Evolutionary conservation across 2,329 filamentous ascomycete species (phyloP).

Genomic region (Aureobasidium sp.): DNA sequence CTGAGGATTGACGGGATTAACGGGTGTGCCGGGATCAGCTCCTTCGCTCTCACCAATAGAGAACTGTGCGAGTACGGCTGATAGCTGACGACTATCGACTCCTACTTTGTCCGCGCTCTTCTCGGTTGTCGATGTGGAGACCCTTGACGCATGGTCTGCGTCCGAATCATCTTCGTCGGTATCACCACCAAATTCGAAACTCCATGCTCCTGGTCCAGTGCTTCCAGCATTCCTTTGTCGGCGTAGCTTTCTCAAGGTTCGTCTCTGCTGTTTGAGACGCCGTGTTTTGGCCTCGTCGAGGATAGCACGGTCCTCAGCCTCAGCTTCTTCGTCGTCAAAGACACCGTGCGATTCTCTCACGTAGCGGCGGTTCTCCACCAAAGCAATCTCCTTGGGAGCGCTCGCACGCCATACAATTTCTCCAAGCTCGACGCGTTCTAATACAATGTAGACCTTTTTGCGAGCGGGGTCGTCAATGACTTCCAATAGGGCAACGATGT

Average conservation of each 20-base stretch:
- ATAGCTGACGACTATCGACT: constrained; percentile 1
- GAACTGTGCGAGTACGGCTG: constrained; percentile 7
- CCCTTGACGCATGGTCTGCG: constrained; percentile 28
- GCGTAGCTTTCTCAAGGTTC: constrained; percentile 30
- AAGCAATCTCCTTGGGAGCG: constrained; percentile 72
- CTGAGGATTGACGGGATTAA: constrained; percentile 4
- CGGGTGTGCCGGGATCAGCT: constrained; percentile 14
- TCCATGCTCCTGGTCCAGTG: constrained; percentile 62
- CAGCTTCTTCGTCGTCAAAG: constrained; percentile 34
- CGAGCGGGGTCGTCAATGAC: constrained; percentile 95
- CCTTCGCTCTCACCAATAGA: constrained; percentile 3
- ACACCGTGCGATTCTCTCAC: constrained; percentile 57
- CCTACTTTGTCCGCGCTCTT: constrained; percentile 6
- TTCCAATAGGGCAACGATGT: constrained; percentile 89
- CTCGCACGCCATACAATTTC: constrained; percentile 93
- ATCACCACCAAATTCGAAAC: constrained; percentile 67
- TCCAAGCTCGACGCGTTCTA: constrained; percentile 89
- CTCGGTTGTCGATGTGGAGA: constrained; percentile 26
- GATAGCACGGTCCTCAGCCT: constrained; percentile 38
- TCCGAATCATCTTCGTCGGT: constrained; percentile 43
- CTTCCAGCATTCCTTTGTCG: constrained; percentile 23
- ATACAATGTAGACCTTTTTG: constrained; percentile 96
- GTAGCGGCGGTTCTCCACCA: constrained; percentile 72
- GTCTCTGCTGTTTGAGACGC: constrained; percentile 44
- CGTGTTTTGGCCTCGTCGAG: constrained; percentile 42